A percentile compares a stretch with the other conserved stretches of the same genome.
These are phyloP conservation scores for Aureobasidium namibiae DNA, from an alignment of 2,329 filamentous ascomycete genomes.

Conservation along the genomic window DNA sequence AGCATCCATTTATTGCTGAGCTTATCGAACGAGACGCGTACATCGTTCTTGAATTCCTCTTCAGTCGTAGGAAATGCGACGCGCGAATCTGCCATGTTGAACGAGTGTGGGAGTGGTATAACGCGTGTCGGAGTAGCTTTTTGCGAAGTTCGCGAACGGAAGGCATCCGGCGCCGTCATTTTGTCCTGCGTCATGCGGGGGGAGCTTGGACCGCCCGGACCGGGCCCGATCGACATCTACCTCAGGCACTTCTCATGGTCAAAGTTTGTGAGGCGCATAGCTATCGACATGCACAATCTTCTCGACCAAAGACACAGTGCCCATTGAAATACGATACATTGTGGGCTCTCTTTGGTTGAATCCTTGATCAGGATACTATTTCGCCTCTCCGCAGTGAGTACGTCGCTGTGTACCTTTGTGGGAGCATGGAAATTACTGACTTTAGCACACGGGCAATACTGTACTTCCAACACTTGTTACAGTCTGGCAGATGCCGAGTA, in stretches of 20 bases:
- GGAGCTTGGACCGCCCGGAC: neutral
- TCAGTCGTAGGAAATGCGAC: conserved; percentile 46
- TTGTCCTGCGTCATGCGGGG: neutral
- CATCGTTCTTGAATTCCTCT: conserved; percentile 64
- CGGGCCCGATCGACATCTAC: neutral
- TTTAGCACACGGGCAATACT: no score
- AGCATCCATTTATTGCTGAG: conserved; percentile 74
- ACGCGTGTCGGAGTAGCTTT: neutral
- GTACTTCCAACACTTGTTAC: no score
- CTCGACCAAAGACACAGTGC: no score
- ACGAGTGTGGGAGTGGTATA: neutral
- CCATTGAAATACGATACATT: no score
- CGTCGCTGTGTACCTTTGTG: no score
- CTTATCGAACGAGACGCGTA: conserved; percentile 80
- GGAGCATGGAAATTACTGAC: no score
- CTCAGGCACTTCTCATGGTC: neutral
- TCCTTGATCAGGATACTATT: no score
- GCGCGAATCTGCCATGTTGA: conserved; percentile 14
- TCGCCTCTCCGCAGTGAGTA: no score
- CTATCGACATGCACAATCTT: no score
- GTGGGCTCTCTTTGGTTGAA: no score
- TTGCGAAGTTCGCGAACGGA: neutral
- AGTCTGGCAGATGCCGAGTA: no score
- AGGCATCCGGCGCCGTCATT: neutral
- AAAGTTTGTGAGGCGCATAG: neutral